Percentiles rank a stretch among this genome's conserved stretches.
Evolutionary conservation across 352 stramenopile species (phyloP).

Genomic region (Elongisporangium anandrum): DNA sequence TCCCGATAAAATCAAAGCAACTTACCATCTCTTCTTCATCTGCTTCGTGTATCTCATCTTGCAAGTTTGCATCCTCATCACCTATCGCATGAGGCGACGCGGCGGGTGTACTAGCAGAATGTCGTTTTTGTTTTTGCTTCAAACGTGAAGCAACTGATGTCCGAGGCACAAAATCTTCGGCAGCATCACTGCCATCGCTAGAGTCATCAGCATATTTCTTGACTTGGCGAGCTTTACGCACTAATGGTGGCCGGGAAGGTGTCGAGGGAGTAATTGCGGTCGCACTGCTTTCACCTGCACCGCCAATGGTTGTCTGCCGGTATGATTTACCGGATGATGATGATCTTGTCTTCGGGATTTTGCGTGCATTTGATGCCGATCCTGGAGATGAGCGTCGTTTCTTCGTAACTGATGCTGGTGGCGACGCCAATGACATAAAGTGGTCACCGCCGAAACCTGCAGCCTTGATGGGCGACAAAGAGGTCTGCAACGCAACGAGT

Average conservation of each 20-base stretch:
- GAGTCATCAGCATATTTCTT: conserved; percentile 45
- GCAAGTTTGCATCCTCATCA: not conserved
- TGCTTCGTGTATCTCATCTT: conserved; percentile 2
- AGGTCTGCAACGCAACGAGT: conserved; percentile 24
- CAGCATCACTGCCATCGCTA: conserved; percentile 44
- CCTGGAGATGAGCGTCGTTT: conserved; percentile 23
- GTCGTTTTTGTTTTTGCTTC: conserved; percentile 6
- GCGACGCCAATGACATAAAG: conserved; percentile 62
- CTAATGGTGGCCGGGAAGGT: conserved; percentile 1
- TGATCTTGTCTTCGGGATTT: conserved; percentile 6
- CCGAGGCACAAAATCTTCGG: conserved; percentile 28
- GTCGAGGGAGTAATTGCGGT: not conserved
- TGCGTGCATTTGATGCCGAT: conserved; percentile 3
- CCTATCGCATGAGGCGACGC: not conserved
- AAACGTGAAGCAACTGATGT: conserved; percentile 23
- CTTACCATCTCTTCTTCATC: conserved; percentile 12
- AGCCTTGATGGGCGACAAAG: conserved; percentile 72
- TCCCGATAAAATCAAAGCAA: too few species aligned
- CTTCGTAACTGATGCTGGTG: conserved; percentile 53
- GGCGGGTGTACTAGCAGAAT: not conserved
- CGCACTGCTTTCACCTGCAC: not conserved
- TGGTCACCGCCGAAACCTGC: conserved; percentile 31
- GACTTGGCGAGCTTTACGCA: conserved; percentile 28
- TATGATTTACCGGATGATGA: conserved; percentile 3
- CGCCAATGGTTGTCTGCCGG: not conserved